Evolutionary conservation across 441 rosid species (phyloP), one percentile per base, ranked within the genome.

Genomic region (Geranium incanum): DNA sequence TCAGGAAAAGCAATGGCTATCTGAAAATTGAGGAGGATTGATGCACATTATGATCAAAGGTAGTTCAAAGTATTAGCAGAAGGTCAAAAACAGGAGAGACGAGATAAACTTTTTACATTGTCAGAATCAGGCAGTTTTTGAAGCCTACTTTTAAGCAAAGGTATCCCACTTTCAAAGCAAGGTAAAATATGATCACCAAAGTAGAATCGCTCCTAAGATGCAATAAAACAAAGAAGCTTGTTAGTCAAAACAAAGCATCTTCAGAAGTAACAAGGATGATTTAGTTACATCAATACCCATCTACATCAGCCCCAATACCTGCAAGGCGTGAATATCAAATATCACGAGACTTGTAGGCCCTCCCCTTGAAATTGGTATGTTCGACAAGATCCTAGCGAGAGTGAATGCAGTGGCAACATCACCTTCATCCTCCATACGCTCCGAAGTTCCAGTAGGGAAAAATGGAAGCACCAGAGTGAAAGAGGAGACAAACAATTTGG

Each of bases 1-100:
- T 94, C 98, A 18, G 98, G 98, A 80, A 91, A 94, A 79, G 98
- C 98, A 79, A 94, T 88, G 66, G 98, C 85, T 80, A 94, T 90
- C 98, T 94, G 91, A 18, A 72, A 71, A 76, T 13, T 64, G 38
- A 76, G 67, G 68, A 68, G 67, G 74, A 48, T 41, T 48, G 63
- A 66, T 18, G 50, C 43, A 63, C 41, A 13, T 37, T 68, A 28
- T 68, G 41, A 67, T 0, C 4, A 67, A 16, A 36, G 48, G n/a
- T 19, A 21, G 52, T 52, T 39, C 36, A 48, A 66, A 67, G 65
- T 4, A 45, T 45, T 15, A 43, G 6, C 60, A 16, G 11, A n/a
- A 28, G 36, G 66, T n/a, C 13, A 4, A 37, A 65, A 36, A 70
- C 16, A 64, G 36, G 19, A 68, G 36, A 36, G 36, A 21, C 19